Conservation (phyloP, 352 stramenopile genomes). For the Albugo laibachii region DNA sequence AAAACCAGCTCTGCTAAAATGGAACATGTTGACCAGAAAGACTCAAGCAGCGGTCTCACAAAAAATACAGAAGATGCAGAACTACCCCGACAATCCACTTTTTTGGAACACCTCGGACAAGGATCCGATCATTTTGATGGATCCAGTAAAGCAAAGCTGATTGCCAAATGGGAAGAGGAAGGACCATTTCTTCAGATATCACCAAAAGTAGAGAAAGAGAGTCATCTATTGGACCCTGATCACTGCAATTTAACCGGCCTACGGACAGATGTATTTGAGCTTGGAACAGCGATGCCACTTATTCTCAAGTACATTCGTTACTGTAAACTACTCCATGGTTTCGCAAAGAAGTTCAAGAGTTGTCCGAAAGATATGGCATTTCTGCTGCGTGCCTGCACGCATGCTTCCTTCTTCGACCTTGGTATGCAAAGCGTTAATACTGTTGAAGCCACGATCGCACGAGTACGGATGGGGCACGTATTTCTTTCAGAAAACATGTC, state of each 20-base stretch:
- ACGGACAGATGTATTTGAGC: constrained; percentile 58
- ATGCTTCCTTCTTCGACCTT: constrained; percentile 63
- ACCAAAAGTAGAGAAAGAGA: constrained; percentile 24
- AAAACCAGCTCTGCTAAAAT: not conserved
- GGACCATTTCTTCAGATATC: constrained; percentile 44
- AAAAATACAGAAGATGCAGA: constrained; percentile 11
- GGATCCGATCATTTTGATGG: constrained; percentile 45
- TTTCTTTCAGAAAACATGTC: constrained; percentile 40
- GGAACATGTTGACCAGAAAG: not conserved
- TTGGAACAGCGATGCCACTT: constrained; percentile 72
- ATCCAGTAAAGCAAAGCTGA: constrained; percentile 31
- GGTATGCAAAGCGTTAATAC: constrained; percentile 76
- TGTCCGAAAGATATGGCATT: constrained; percentile 55
- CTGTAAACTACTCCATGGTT: constrained; percentile 39
- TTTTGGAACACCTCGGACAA: constrained; percentile 25
- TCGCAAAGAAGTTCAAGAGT: constrained; percentile 37
- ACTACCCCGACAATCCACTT: constrained; percentile 4
- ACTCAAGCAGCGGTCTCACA: constrained; percentile 6
- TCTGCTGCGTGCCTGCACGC: constrained; percentile 65
- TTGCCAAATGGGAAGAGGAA: constrained; percentile 39
- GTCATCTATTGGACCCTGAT: constrained; percentile 16
- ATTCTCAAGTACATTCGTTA: constrained; percentile 68
- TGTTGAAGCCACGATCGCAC: constrained; percentile 41
- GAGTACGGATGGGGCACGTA: constrained; percentile 49
- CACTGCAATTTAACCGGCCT: constrained; percentile 59